Evolutionary conservation across 2,329 filamentous ascomycete species (phyloP), one percentile per base, ranked within the genome.

Genomic region (Paecilomyces variotii): DNA sequence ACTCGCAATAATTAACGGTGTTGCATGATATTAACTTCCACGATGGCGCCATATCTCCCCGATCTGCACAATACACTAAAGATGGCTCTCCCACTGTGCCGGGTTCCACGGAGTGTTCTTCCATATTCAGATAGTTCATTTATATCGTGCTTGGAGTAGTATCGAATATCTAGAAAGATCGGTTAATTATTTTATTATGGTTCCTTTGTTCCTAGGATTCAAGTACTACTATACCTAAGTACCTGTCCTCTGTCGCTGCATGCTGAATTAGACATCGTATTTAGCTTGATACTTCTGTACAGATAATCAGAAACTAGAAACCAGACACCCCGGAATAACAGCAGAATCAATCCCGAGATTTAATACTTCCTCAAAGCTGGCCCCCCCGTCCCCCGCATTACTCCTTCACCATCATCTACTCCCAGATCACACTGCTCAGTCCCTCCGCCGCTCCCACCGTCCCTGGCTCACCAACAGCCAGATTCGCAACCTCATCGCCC

Each of bases 351-450:
- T 45, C 14, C 19, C 1, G 3, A 45, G 19, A 45, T 19, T 19
- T n/a, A n/a, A 45, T 19, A 24, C 39, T 19, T 6, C 12, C 11
- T 19, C 3, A 19, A 19, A 19, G 19, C 19, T 19, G 19, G 19
- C 19, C 4, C 6, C n/a, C n/a, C n/a, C 4, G 7, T 19, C 35
- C 39, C 19, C 19, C n/a, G 4, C 12, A 6, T 2, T 45, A 14
- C 19, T 45, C 2, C 4, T 19, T 45, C 24, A 2, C 45, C 45
- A 26, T 24, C 45, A 26, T 24, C 24, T 65, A 70, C 62, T 70
- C 70, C 71, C 71, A 74, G 53, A 73, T 64, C 50, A 74, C 65
- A 60, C 72, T 74, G 56, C 71, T 73, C 64, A 74, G 58, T 0
- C 72, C 72, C 39, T 67, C 62, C 2, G 68, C 57, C 11, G 61